phyloP scores from a whole-genome alignment of 768 basidiomycete genomes.

The Lyophyllum shimeji region DNA sequence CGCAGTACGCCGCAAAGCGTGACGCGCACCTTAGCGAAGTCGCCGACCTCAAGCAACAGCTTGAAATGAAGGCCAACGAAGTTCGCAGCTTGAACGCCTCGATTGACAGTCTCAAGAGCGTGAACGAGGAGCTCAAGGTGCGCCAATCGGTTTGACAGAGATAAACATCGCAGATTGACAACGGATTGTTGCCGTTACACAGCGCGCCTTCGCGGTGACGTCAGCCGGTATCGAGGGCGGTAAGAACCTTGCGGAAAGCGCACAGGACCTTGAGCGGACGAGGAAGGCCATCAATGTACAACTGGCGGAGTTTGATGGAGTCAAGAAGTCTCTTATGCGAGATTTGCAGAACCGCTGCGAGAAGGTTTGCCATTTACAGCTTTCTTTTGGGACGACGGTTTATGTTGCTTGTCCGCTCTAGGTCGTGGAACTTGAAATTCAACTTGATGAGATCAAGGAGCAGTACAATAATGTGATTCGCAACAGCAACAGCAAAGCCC shows the following conservation, averaged over 20 bases:
- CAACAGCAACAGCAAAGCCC: slow-evolving; percentile 97
- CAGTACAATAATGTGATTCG: slow-evolving; percentile 99
- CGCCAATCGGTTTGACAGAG: slow-evolving; percentile 6
- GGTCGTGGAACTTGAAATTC: slow-evolving; percentile 99
- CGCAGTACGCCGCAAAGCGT: slow-evolving; percentile 90
- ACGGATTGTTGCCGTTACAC: slow-evolving; percentile 9
- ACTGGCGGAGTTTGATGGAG: slow-evolving; percentile 96
- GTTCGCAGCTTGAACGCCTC: slow-evolving; percentile 80
- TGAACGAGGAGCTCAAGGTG: slow-evolving; percentile 98
- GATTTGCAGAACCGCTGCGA: slow-evolving; percentile 99
- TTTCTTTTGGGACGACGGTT: slow-evolving; percentile 17
- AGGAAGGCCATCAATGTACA: slow-evolving; percentile 98
- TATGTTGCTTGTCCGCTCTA: slow-evolving; percentile 28
- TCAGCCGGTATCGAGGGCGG: slow-evolving; percentile 97
- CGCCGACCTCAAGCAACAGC: slow-evolving; percentile 83
- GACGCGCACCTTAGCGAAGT: slow-evolving; percentile 88
- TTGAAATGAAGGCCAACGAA: slow-evolving; percentile 83
- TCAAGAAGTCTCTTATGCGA: slow-evolving; percentile 98
- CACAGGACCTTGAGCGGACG: slow-evolving; percentile 94
- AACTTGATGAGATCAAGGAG: slow-evolving; percentile 97
- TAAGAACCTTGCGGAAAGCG: slow-evolving; percentile 94
- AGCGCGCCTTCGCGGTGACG: slow-evolving; percentile 97
- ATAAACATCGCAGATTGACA: slow-evolving; percentile 12
- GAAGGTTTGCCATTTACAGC: slow-evolving; percentile 59
- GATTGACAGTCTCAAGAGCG: slow-evolving; percentile 90